Evolutionary conservation across 2,329 filamentous ascomycete genomes (phyloP).

Genomic region (Diaporthe australafricana): DNA sequence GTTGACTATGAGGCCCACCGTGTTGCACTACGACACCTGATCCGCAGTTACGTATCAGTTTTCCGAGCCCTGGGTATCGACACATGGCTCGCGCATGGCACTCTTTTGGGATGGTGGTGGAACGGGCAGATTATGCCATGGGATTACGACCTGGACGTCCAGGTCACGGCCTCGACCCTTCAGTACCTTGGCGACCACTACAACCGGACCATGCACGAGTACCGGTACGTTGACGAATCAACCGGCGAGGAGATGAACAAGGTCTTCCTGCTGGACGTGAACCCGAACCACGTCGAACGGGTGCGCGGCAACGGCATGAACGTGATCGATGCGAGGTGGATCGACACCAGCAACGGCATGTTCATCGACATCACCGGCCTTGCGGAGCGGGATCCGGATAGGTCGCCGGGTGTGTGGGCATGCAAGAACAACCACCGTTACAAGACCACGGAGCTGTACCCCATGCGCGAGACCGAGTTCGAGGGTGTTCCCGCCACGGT

Average conservation of each 20-base stretch:
- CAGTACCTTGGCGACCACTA: conserved; percentile 71
- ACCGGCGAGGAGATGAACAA: conserved; percentile 52
- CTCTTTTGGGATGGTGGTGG: conserved; percentile 91
- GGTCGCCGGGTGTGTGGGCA: conserved; percentile 74
- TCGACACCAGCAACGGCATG: conserved; percentile 79
- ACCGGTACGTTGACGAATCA: conserved; percentile 58
- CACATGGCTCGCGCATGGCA: conserved; percentile 90
- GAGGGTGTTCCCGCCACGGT: conserved; percentile 79
- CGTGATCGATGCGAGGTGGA: conserved; percentile 87
- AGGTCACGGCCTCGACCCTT: conserved; percentile 77
- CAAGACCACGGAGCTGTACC: conserved; percentile 77
- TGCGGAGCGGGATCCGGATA: conserved; percentile 71
- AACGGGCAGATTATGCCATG: conserved; percentile 82
- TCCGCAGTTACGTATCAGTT: conserved; percentile 80
- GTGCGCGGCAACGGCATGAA: conserved; percentile 76
- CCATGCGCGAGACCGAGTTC: conserved; percentile 78
- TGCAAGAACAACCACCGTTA: conserved; percentile 87
- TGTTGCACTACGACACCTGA: conserved; percentile 75
- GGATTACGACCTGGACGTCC: conserved; percentile 88
- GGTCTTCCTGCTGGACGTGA: conserved; percentile 80
- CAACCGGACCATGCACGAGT: conserved; percentile 76
- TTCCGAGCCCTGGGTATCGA: conserved; percentile 75
- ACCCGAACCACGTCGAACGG: conserved; percentile 74
- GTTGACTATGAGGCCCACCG: conserved; percentile 75
- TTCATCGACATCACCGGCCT: conserved; percentile 88